phyloP scores from a whole-genome alignment of 108 stramenopile genomes.

The Seminavis robusta region DNA sequence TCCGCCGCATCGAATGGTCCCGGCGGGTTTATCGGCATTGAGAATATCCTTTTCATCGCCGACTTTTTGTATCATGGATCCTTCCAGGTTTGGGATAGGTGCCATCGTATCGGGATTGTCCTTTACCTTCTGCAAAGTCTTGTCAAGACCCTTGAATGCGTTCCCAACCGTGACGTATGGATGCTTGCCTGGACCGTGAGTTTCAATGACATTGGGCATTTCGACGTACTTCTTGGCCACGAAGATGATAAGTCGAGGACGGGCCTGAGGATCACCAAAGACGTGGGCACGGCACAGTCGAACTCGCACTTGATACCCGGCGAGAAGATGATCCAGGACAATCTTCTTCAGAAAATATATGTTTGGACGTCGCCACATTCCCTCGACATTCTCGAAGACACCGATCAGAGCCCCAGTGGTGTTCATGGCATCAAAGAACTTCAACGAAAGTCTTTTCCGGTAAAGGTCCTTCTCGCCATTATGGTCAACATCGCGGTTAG shows the following conservation, averaged over 20 bases:
- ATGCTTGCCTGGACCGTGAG: too few species aligned
- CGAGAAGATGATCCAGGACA: conserved; percentile 17
- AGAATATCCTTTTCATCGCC: too few species aligned
- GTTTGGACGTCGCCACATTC: conserved; percentile 9
- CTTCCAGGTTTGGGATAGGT: too few species aligned
- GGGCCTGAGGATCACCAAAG: conserved; percentile 45
- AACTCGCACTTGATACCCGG: conserved; percentile 48
- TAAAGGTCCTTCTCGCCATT: conserved; percentile 32
- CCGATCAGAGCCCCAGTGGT: conserved; percentile 33
- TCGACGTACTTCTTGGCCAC: too few species aligned
- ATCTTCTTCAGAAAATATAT: conserved; percentile 31
- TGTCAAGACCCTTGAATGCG: too few species aligned
- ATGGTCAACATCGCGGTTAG: conserved; percentile 61
- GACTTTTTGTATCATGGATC: too few species aligned
- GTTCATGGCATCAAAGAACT: conserved; percentile 39
- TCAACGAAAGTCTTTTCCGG: conserved; percentile 39
- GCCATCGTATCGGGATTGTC: too few species aligned
- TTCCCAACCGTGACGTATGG: too few species aligned
- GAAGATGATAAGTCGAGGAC: conserved; percentile 33
- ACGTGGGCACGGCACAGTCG: neutral
- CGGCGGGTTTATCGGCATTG: too few species aligned
- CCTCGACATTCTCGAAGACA: conserved; percentile 55
- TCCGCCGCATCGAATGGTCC: too few species aligned
- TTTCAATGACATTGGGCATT: too few species aligned
- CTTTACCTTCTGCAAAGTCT: too few species aligned